These are phyloP conservation scores for Gentiana macrophylla DNA, from an alignment of 257 asterid genomes.

Conservation along the genomic window DNA sequence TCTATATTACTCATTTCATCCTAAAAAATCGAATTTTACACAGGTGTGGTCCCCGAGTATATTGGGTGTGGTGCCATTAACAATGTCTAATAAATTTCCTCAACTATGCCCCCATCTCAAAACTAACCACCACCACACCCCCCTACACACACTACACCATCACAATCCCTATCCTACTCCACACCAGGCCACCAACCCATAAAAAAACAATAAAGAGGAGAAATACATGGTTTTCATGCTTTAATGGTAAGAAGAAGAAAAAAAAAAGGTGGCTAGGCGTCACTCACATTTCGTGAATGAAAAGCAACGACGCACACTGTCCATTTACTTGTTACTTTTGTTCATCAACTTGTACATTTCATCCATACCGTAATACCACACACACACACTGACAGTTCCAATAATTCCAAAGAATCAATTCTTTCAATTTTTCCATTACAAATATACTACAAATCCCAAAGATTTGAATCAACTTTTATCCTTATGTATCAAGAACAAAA, in stretches of 20 bases:
- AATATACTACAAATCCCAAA: too few relatives aligned
- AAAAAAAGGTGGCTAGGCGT: slow-evolving; percentile 24
- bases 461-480: too few relatives aligned
- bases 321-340: slow-evolving; percentile 47
- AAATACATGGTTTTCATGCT: neutral
- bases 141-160: neutral
- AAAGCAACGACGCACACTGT: slow-evolving; percentile 55
- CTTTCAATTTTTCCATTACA: too few relatives aligned
- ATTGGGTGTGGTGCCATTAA: too few relatives aligned
- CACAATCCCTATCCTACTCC: slow-evolving; percentile 12
- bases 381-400: too few relatives aligned
- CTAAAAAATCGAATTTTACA: too few relatives aligned
- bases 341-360: slow-evolving; percentile 23
- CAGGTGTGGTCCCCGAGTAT: too few relatives aligned
- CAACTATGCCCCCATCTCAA: too few relatives aligned
- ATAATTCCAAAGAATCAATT: too few relatives aligned
- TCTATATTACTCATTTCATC: too few relatives aligned
- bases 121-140: neutral
- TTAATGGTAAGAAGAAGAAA: neutral
- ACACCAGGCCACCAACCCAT: slow-evolving; percentile 23
- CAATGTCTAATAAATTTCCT: too few relatives aligned
- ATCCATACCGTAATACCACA: slow-evolving; percentile 10
- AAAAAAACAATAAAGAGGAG: slow-evolving; percentile 6
- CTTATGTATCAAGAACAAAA: slow-evolving; percentile 1
- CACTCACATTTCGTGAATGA: slow-evolving; percentile 70